Percentiles rank a stretch among this genome's conserved stretches.
Evolutionary conservation across 441 rosid species (phyloP).

Genomic region (Corymbia calophylla): DNA sequence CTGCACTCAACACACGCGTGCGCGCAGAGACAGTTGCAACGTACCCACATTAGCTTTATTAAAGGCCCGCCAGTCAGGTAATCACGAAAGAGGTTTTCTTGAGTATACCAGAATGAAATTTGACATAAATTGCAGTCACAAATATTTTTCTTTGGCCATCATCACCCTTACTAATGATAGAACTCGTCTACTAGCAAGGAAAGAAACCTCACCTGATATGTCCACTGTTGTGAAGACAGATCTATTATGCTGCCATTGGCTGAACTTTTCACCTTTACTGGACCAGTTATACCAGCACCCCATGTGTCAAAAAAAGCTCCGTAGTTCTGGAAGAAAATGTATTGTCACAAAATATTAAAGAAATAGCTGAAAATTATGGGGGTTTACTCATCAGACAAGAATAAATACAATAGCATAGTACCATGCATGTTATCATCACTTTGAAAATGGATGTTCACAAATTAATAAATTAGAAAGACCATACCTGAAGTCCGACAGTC

Average conservation of each 20-base stretch:
- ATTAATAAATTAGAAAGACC: slow-evolving; percentile 5
- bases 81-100: background rate
- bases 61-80: background rate
- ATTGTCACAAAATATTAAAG: background rate
- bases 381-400: background rate
- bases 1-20: slow-evolving; percentile 20
- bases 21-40: background rate
- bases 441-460: background rate
- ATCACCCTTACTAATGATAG: background rate
- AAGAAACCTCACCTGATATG: slow-evolving; percentile 62
- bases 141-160: background rate
- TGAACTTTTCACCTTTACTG: slow-evolving; percentile 59
- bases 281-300: slow-evolving; percentile 94
- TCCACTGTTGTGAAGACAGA: slow-evolving; percentile 75
- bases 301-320: slow-evolving; percentile 74
- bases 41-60: background rate
- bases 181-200: background rate
- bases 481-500: slow-evolving; percentile 94
- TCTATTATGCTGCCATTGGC: slow-evolving; percentile 46
- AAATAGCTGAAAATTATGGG: background rate
- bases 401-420: background rate
- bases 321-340: slow-evolving; percentile 50
- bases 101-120: background rate
- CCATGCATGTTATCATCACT: background rate
- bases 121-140: background rate